Conservation (phyloP, 2,329 filamentous ascomycete genomes). For the Elsinoe batatas region DNA sequence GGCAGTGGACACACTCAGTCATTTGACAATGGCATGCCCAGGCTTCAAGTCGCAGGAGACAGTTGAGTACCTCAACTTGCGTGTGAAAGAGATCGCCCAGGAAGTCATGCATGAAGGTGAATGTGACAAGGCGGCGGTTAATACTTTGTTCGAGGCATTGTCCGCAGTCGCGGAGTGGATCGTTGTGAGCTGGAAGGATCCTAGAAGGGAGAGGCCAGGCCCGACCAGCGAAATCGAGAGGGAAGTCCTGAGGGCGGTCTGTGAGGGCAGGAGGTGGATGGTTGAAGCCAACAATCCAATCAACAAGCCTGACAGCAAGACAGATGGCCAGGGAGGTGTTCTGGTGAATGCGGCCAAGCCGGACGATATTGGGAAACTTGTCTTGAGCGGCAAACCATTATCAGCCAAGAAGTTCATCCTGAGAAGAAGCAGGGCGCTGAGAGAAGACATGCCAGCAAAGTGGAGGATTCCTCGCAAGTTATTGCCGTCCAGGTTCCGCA, state of each 20-base stretch:
- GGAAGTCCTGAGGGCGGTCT: background rate
- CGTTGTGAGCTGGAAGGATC: background rate
- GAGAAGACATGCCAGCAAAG: no score
- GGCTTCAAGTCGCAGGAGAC: background rate
- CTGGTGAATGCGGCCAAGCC: background rate
- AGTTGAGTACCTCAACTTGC: background rate
- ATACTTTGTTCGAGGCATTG: background rate
- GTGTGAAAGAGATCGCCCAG: background rate
- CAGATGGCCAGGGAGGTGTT: background rate
- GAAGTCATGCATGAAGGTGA: background rate
- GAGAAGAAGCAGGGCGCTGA: no score
- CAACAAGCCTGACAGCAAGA: background rate
- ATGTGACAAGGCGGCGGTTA: background rate
- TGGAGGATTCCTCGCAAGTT: background rate
- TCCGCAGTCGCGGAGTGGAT: background rate
- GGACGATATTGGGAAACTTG: background rate
- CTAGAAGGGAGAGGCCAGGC: background rate
- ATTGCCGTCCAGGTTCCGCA: background rate
- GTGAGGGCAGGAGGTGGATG: background rate
- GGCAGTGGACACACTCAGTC: background rate
- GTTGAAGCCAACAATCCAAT: background rate
- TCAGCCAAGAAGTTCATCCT: background rate
- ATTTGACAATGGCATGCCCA: background rate
- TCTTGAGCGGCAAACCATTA: background rate
- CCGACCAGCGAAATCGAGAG: background rate